Evolutionary conservation across 164 flowering plant genomes (phyloP), one percentile per base, ranked within the genome.

Genomic region (Stephania japonica): DNA sequence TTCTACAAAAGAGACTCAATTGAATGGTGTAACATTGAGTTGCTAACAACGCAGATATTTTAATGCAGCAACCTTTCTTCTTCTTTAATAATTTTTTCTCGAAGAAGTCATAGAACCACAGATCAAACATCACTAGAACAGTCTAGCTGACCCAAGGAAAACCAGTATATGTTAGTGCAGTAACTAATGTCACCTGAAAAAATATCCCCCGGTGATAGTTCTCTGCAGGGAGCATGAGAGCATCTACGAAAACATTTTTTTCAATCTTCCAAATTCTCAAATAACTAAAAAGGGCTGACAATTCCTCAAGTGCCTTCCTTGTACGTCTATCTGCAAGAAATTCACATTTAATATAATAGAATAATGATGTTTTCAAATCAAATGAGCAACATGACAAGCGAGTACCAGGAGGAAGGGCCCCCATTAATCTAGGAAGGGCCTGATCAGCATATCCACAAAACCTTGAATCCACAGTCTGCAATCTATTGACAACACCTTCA

Each of bases 141-240:
- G 38, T 32, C 38, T 32, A 32, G 38, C 38, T 32, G 38, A 32
- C 38, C 38, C 38, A 32, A 32, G 38, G 38, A 32, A 32, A 32
- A 32, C 2, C 38, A 32, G 38, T 4, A 32, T 32, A 32, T 32
- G 38, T 32, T 32, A 32, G 38, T 32, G 38, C 38, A 32, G 38
- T 32, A 32, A 32, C 38, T 32, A 2, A 32, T 2, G 18, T 16
- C 81, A 91, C 98, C 96, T 95, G 98, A 67, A 91, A 95, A 81
- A 85, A 91, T 69, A 90, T 44, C 78, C 87, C 86, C 62, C 89
- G 81, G 75, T 92, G 90, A 75, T 89, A 95, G 71, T 61, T 71
- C 79, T 95, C 99, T 42, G 88, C 81, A 66, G 99, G 97, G 77
- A 93, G 89, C 97, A 95, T 89, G n/a, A 94, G 86, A 70, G 89